Evolutionary conservation across 148 eudicot species (phyloP), one percentile per base, ranked within the genome.

Genomic region (Hydrangea macrophylla): DNA sequence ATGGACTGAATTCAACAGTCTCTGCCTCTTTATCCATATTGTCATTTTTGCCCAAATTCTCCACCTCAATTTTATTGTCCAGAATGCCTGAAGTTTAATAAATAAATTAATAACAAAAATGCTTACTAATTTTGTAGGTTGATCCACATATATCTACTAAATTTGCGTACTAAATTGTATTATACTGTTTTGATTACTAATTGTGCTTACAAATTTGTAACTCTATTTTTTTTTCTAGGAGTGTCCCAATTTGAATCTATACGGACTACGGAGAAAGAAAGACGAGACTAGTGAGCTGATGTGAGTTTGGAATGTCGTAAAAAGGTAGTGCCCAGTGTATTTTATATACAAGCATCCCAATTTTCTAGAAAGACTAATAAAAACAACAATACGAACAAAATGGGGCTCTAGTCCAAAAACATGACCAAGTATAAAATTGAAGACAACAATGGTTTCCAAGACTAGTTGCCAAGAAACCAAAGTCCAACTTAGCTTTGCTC

Each of bases 401-500:
- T 37, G 4, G 53, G 20, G 27, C 6, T 31, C 32, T 8, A 32
- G 53, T 36, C 59, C 70, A 64, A 65, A 69, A 12, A 61, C 18
- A 44, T 45, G 35, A 30, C 58, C 7, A 48, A 66, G n/a, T 11
- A 35, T 12, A 60, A 7, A 9, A 39, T 26, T 8, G 23, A 30
- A 60, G 67, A 60, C 36, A 50, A 51, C 55, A 23, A 37, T 73
- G 57, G 44, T 27, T 58, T 48, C 48, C 1, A 75, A 57, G 63
- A 36, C 18, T 48, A 53, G 37, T 15, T 27, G 53, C 53, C n/a
- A 20, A 62, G 67, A 37, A 70, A 55, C 35, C 60, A 60, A 61
- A 51, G 9, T 33, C 24, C 35, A 65, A 51, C 48, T 20, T 51
- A 28, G 77, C 40, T 68, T 39, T 67, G 24, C 54, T 61, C 57